Evolutionary conservation across 306 rosid species (phyloP), one percentile per base, ranked within the genome.

Genomic region (Dicorynia guianensis): DNA sequence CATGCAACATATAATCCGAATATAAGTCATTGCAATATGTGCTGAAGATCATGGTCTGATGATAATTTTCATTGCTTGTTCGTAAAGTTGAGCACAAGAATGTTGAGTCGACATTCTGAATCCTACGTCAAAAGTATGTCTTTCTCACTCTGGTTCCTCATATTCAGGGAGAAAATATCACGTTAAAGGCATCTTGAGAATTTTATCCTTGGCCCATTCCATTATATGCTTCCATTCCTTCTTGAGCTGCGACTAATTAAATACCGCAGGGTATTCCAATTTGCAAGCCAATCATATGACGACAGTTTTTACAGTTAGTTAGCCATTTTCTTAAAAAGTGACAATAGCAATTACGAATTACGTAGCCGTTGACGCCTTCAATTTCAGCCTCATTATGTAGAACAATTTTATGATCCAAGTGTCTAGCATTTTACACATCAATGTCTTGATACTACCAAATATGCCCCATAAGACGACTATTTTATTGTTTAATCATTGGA

Each of bases 21-120:
- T 47, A 63, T 25, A 67, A 56, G 76, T 79, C 62, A 52, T 79
- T 82, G 82, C 58, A 72, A 68, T 50, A 55, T 76, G 76, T 63
- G 53, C 38, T 56, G 71, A 54, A 47, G 60, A 49, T 43, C 60
- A 67, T 43, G n/a, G 12, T 17, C 42, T 30, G 62, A 20, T 11
- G 6, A 25, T 55, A 52, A 62, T 78, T 50, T 74, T 7, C 15
- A 68, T 69, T 36, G 57, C 67, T 12, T 7, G 17, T 48, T 73
- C 44, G 54, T 17, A n/a, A 55, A 5, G 69, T 61, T 48, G 55
- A 38, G 12, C 42, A 34, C 50, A 13, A n/a, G 42, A 56, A 55
- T 55, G 65, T 39, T 19, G 25, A 10, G 42, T 25, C 30, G 2
- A 42, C 20, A 70, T 19, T 55, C n/a, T 14, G 52, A 42, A 39